Evolutionary conservation across 2,329 filamentous ascomycete species (phyloP).

Genomic region (Sporothrix brasiliensis): DNA sequence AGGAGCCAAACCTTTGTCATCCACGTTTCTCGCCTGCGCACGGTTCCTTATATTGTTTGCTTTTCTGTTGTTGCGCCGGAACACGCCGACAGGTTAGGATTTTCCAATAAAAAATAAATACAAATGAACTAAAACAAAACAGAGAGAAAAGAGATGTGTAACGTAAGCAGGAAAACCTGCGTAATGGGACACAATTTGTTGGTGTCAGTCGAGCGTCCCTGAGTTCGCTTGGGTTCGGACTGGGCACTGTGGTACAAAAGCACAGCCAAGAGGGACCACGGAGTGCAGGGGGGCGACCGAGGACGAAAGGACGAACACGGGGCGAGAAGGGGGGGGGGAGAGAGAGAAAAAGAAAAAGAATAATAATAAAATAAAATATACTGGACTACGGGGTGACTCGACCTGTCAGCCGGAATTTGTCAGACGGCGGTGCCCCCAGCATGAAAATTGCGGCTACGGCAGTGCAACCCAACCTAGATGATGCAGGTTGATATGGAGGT

Average conservation of each 20-base stretch:
- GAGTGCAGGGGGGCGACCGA: slow-evolving; percentile 4
- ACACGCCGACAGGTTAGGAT: background rate
- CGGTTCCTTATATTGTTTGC: background rate
- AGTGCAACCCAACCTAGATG: background rate
- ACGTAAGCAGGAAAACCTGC: background rate
- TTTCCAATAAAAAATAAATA: background rate
- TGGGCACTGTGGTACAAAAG: slow-evolving; percentile 4
- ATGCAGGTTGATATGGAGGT: background rate
- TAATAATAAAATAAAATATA: too few relatives aligned
- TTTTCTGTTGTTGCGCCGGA: slow-evolving; percentile 1
- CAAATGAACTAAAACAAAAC: background rate
- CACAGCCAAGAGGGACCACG: slow-evolving; percentile 19
- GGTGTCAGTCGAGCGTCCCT: background rate
- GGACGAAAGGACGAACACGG: background rate
- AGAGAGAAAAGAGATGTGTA: background rate
- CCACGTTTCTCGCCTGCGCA: background rate
- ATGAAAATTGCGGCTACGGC: background rate
- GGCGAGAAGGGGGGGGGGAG: too few relatives aligned
- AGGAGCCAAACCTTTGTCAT: background rate
- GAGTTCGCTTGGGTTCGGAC: slow-evolving; percentile 5
- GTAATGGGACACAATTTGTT: background rate
- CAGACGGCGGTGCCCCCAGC: slow-evolving; percentile 10
- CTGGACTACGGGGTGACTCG: background rate
- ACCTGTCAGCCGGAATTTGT: background rate
- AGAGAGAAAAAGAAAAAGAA: too few relatives aligned